A percentile compares a stretch with the other conserved stretches of the same genome.
These are phyloP conservation scores for Pythium folliculosum DNA, from an alignment of 352 stramenopile species.

Conservation along the genomic window DNA sequence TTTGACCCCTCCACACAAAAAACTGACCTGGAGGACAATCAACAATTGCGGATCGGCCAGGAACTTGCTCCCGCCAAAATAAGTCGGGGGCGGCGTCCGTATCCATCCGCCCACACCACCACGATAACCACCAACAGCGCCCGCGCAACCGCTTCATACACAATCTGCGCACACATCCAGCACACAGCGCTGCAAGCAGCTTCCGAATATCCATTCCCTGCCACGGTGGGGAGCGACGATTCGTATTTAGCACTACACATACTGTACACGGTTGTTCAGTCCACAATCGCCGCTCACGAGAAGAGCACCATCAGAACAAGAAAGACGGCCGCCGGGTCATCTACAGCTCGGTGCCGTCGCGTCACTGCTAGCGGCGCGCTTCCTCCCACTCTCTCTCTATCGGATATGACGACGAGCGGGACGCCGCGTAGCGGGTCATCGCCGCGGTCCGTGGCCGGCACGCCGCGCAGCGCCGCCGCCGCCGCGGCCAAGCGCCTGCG, in stretches of 20 bases:
- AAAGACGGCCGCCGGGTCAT: background rate
- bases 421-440: background rate
- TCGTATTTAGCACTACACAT: slow-evolving; percentile 2
- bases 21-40: background rate
- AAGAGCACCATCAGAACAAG: background rate
- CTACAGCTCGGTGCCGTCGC: background rate
- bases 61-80: background rate
- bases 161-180: background rate
- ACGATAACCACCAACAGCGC: no score
- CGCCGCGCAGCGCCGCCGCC: slow-evolving; percentile 2
- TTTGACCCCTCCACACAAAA: background rate
- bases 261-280: slow-evolving; percentile 10
- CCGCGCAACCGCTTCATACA: background rate
- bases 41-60: slow-evolving; percentile 3
- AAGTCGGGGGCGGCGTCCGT: background rate
- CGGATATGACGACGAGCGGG: slow-evolving; percentile 14
- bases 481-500: slow-evolving; percentile 34
- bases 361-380: background rate
- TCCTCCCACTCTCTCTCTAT: background rate
- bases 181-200: no score
- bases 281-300: slow-evolving; percentile 6
- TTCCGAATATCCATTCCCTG: background rate
- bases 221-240: background rate
- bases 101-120: background rate
- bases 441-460: slow-evolving; percentile 17